Evolutionary conservation across 176 grass and related monocot species (phyloP).

Genomic region (Rhynchospora tenuis): DNA sequence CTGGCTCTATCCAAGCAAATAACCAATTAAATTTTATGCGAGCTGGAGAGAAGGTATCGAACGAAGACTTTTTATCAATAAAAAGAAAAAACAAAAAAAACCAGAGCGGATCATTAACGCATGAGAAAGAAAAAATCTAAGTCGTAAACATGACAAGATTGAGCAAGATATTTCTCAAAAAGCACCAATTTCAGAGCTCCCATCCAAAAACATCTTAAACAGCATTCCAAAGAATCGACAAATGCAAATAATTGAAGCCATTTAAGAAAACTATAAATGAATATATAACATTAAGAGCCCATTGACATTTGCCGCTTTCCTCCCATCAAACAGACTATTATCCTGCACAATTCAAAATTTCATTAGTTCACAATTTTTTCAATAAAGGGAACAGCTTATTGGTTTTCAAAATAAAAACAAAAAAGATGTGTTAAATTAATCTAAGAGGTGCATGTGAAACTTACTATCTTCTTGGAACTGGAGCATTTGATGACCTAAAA

Average conservation of each 20-base stretch:
- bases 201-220: slow-evolving; percentile 25
- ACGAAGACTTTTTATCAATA: background rate
- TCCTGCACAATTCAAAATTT: background rate
- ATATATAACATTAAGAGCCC: background rate
- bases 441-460: background rate
- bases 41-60: background rate
- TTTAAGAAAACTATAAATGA: slow-evolving; percentile 19
- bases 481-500: background rate
- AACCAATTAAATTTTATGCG: too few species aligned
- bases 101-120: background rate
- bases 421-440: background rate
- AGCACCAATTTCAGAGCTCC: background rate
- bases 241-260: slow-evolving; percentile 21
- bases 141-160: background rate
- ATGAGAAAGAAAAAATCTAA: background rate
- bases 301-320: background rate
- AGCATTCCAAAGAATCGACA: slow-evolving; percentile 23
- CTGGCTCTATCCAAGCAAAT: background rate
- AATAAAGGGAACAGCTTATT: background rate
- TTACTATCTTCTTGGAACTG: slow-evolving; percentile 27
- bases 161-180: background rate
- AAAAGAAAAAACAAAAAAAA: background rate
- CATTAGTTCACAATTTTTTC: background rate
- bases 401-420: background rate
- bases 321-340: background rate